Evolutionary conservation across 495 filamentous ascomycete species (phyloP).

Genomic region (Beverwykella pulmonaria): DNA sequence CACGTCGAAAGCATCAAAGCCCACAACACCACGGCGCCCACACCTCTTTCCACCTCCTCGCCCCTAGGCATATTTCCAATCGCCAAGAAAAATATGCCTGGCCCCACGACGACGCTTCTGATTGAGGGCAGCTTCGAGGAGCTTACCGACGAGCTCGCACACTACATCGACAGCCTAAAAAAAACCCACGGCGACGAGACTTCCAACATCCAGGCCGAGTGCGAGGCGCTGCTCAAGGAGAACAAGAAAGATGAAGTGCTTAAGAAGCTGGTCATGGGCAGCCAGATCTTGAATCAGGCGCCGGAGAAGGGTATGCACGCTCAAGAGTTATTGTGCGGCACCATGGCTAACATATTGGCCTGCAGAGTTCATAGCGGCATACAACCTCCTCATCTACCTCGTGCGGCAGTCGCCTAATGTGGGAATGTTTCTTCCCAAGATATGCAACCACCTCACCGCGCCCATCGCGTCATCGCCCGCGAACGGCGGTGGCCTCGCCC

Average conservation of each 20-base stretch:
- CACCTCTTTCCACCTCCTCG: neutral
- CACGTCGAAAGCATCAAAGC: neutral
- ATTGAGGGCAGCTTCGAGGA: conserved; percentile 91
- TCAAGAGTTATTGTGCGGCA: neutral
- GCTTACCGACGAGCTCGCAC: conserved; percentile 84
- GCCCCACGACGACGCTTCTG: conserved; percentile 60
- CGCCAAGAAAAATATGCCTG: conserved; percentile 43
- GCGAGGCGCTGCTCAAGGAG: conserved; percentile 76
- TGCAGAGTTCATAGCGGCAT: conserved; percentile 85
- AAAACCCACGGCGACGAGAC: conserved; percentile 57
- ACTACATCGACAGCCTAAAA: conserved; percentile 71
- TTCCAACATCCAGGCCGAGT: conserved; percentile 65
- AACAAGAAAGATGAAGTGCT: conserved; percentile 66
- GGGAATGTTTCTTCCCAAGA: conserved; percentile 78
- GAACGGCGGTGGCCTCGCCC: conserved; percentile 80
- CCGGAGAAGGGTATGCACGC: conserved; percentile 76
- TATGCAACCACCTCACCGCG: conserved; percentile 84
- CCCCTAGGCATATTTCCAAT: neutral
- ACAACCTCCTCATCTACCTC: conserved; percentile 94
- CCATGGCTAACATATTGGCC: conserved; percentile 1
- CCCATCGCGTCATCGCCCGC: conserved; percentile 82
- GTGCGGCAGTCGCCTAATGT: conserved; percentile 79
- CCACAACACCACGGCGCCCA: conserved; percentile 4
- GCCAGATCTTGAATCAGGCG: conserved; percentile 69
- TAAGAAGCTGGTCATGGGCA: conserved; percentile 81